Percentiles rank a stretch among this genome's conserved stretches.
These are phyloP conservation scores for Aspergillus puulaauensis DNA, from an alignment of 2,329 filamentous ascomycete species.

Conservation along the genomic window DNA sequence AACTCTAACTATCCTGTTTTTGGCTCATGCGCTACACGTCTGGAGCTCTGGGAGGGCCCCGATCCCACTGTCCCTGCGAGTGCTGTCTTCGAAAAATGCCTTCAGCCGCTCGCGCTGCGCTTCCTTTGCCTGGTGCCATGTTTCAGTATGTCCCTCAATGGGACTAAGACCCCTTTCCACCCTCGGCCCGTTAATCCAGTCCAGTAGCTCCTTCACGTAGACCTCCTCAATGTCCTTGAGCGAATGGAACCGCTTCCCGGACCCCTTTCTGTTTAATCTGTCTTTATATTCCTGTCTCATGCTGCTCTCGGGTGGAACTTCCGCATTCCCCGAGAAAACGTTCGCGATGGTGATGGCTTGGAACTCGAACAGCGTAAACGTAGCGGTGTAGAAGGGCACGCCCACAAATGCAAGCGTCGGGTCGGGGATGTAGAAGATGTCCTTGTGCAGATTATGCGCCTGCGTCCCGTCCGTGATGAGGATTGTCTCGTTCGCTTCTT, in stretches of 20 bases:
- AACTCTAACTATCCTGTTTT: background rate
- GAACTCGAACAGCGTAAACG: conserved; percentile 69
- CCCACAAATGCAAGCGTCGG: conserved; percentile 64
- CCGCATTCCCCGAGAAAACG: conserved; percentile 53
- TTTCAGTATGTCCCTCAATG: conserved; percentile 31
- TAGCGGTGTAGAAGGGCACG: conserved; percentile 64
- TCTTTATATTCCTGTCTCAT: conserved; percentile 38
- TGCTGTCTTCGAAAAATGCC: conserved; percentile 10
- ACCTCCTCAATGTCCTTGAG: conserved; percentile 33
- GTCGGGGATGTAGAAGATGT: conserved; percentile 70
- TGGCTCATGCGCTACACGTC: background rate
- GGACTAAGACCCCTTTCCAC: conserved; percentile 16
- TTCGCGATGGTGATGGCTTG: conserved; percentile 63
- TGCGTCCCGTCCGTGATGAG: conserved; percentile 65
- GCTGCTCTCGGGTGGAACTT: conserved; percentile 45
- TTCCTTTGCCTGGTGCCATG: conserved; percentile 30
- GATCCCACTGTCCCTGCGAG: conserved; percentile 15
- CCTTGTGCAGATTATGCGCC: conserved; percentile 66
- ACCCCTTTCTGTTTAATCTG: conserved; percentile 25
- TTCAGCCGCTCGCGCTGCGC: conserved; percentile 23
- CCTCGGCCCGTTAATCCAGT: conserved; percentile 35
- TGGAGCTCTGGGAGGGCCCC: conserved; percentile 11
- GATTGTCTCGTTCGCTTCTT: conserved; percentile 52
- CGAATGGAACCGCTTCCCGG: conserved; percentile 39
- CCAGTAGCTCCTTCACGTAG: conserved; percentile 34